phyloP scores from a whole-genome alignment of 164 flowering plant species.

The Umbilicus rupestris region DNA sequence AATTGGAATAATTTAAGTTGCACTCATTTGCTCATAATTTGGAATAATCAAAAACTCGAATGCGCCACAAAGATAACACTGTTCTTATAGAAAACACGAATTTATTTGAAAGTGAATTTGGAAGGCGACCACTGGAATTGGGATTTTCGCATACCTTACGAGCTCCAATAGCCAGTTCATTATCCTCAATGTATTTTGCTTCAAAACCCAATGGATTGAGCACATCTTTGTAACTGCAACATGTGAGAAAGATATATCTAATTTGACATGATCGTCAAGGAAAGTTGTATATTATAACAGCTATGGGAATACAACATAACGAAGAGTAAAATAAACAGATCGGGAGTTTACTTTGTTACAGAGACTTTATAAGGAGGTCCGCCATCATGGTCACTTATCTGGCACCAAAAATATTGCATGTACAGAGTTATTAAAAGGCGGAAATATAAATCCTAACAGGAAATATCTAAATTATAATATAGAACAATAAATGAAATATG shows the following conservation, averaged over 20 bases:
- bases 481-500: background rate
- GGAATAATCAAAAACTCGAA: too few species aligned
- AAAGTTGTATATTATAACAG: background rate
- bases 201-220: constrained; percentile 54
- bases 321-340: background rate
- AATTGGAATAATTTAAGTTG: background rate
- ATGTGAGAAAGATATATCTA: background rate
- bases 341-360: constrained; percentile 44
- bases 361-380: constrained; percentile 78
- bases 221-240: constrained; percentile 56
- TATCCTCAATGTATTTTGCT: constrained; percentile 44
- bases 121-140: background rate
- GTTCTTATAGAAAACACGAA: background rate
- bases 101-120: background rate
- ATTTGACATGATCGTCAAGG: background rate
- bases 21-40: background rate
- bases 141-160: constrained; percentile 40
- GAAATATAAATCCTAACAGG: background rate
- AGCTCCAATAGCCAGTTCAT: constrained; percentile 45
- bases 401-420: constrained; percentile 17
- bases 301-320: background rate
- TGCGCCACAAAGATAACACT: too few species aligned
- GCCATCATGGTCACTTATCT: constrained; percentile 57
- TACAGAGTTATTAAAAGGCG: background rate
- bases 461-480: background rate